A percentile compares a stretch with the other conserved stretches of the same genome.
Evolutionary conservation across 345 rosid genomes (phyloP).

Genomic region (Gossypium raimondii): DNA sequence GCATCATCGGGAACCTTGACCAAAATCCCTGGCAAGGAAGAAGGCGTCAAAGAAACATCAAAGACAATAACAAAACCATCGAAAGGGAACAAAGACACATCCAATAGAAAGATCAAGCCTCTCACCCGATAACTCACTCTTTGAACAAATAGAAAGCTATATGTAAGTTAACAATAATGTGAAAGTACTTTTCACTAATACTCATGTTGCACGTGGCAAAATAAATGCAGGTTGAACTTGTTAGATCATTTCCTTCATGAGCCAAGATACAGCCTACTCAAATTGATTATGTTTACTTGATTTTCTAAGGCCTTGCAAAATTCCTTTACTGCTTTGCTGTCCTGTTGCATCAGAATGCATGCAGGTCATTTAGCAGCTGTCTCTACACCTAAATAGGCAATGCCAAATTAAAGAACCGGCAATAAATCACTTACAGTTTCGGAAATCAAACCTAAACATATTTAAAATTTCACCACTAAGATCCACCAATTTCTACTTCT

Average conservation of each 20-base stretch:
- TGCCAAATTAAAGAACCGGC: background rate
- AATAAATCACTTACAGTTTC: background rate
- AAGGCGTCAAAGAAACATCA: background rate
- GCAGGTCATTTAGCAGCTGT: background rate
- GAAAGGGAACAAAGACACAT: background rate
- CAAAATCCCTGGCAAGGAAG: no score
- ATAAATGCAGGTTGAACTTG: background rate
- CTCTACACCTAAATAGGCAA: background rate
- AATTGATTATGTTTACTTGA: background rate
- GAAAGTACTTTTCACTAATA: background rate
- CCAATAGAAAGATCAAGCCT: background rate
- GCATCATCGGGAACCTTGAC: background rate
- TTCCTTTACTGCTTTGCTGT: background rate
- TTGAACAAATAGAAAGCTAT: background rate
- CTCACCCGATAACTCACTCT: background rate
- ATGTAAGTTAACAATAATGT: background rate
- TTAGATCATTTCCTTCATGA: background rate
- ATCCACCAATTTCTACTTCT: background rate
- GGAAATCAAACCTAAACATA: background rate
- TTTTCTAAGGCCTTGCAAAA: background rate
- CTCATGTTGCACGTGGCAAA: background rate
- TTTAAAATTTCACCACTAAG: constrained; percentile 1
- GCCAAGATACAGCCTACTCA: background rate
- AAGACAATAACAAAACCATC: background rate
- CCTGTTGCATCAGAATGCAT: background rate